A percentile compares a stretch with the other conserved stretches of the same genome.
phyloP scores from a whole-genome alignment of 139 green algal genomes.

The Klebsormidium nitens region DNA sequence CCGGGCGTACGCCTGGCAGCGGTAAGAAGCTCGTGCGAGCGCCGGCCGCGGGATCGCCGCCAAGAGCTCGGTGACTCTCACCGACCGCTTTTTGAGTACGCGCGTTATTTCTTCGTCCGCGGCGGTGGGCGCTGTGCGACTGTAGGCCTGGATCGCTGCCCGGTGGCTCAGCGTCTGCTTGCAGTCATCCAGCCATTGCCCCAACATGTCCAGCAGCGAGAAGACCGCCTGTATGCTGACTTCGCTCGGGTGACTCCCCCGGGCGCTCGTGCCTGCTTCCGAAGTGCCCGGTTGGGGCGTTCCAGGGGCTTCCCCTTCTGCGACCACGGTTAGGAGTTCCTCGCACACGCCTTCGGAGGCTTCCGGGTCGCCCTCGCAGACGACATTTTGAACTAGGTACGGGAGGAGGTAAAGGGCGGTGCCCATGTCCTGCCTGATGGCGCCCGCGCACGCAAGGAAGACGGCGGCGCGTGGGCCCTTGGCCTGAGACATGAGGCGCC shows the following conservation, averaged over 20 bases:
- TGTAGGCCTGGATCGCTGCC: neutral
- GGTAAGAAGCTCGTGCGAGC: slow-evolving; percentile 20
- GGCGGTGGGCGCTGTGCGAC: neutral
- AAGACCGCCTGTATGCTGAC: slow-evolving; percentile 71
- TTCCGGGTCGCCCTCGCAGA: slow-evolving; percentile 40
- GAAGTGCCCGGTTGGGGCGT: too few relatives aligned
- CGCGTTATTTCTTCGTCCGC: too few relatives aligned
- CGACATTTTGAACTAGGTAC: slow-evolving; percentile 61
- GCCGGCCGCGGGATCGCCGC: slow-evolving; percentile 36
- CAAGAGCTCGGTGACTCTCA: slow-evolving; percentile 52
- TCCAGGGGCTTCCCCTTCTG: slow-evolving; percentile 1
- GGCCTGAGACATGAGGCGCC: slow-evolving; percentile 27
- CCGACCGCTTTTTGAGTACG: slow-evolving; percentile 1
- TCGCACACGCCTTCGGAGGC: slow-evolving; percentile 23
- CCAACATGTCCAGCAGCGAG: slow-evolving; percentile 71
- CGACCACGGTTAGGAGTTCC: slow-evolving; percentile 39
- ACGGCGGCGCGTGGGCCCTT: slow-evolving; percentile 10
- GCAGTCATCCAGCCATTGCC: slow-evolving; percentile 50
- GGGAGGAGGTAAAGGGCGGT: slow-evolving; percentile 80
- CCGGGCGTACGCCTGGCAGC: slow-evolving; percentile 72
- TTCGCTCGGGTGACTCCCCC: slow-evolving; percentile 6
- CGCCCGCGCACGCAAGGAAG: slow-evolving; percentile 48
- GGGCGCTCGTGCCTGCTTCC: too few relatives aligned
- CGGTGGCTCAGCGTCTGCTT: neutral
- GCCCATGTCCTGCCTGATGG: slow-evolving; percentile 65